These are phyloP conservation scores for Grosmannia penicillata DNA, from an alignment of 2,329 filamentous ascomycete genomes.

Conservation along the genomic window DNA sequence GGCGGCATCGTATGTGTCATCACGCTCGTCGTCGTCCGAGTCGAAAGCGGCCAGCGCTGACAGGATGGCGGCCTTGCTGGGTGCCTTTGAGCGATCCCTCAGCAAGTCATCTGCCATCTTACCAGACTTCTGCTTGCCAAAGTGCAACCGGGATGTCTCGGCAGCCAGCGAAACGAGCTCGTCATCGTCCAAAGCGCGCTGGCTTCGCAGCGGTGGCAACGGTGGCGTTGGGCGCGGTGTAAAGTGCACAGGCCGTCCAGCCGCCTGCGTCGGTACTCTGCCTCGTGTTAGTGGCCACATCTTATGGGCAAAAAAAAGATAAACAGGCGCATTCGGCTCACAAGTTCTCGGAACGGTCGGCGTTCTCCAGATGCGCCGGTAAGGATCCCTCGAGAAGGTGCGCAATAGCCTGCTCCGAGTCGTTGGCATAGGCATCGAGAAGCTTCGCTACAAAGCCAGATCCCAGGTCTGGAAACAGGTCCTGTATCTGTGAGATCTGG, in stretches of 20 bases:
- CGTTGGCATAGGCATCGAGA: slow-evolving; percentile 63
- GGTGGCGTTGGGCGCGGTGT: slow-evolving; percentile 46
- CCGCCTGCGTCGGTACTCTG: not conserved
- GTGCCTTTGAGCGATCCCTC: slow-evolving; percentile 45
- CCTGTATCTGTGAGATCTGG: slow-evolving; percentile 78
- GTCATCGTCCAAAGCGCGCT: slow-evolving; percentile 68
- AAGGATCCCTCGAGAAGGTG: slow-evolving; percentile 69
- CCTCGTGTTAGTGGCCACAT: too few species aligned
- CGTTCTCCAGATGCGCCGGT: slow-evolving; percentile 47
- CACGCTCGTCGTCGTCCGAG: slow-evolving; percentile 86
- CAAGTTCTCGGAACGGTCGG: slow-evolving; percentile 51
- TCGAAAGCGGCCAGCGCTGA: slow-evolving; percentile 82
- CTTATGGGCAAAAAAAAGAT: not conserved
- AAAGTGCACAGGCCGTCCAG: slow-evolving; percentile 23
- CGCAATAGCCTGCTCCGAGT: slow-evolving; percentile 65
- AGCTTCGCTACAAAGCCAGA: slow-evolving; percentile 67
- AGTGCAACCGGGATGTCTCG: slow-evolving; percentile 54
- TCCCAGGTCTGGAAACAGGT: slow-evolving; percentile 79
- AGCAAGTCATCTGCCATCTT: slow-evolving; percentile 61
- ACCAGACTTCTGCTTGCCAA: slow-evolving; percentile 54
- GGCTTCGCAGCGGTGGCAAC: slow-evolving; percentile 43
- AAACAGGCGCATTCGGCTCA: slow-evolving; percentile 16
- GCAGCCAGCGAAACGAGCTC: slow-evolving; percentile 59
- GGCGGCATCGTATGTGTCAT: slow-evolving; percentile 88
- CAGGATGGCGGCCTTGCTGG: slow-evolving; percentile 73